phyloP scores from a whole-genome alignment of 2,329 filamentous ascomycete genomes.

The Fusarium nematophilum region DNA sequence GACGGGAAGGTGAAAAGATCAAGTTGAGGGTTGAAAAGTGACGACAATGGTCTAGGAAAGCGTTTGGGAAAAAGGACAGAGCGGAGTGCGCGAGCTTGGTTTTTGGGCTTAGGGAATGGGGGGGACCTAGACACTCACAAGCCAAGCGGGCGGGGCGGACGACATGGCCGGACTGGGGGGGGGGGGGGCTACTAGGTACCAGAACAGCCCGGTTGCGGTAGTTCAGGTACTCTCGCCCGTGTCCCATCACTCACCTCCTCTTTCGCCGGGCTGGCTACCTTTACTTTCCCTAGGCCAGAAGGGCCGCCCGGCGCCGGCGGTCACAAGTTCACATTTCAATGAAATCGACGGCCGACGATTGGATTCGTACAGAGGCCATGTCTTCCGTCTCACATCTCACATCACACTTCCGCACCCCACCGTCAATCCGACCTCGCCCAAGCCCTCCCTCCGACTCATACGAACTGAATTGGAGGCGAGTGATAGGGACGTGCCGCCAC shows the following conservation, averaged over 20 bases:
- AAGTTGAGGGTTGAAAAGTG: slow-evolving; percentile 24
- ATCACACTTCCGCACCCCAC: slow-evolving; percentile 17
- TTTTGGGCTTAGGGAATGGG: slow-evolving; percentile 21
- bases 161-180: slow-evolving; percentile 7
- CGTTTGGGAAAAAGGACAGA: slow-evolving; percentile 18
- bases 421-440: slow-evolving; percentile 26
- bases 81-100: slow-evolving; percentile 27
- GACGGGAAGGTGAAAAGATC: slow-evolving; percentile 7
- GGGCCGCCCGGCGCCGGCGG: slow-evolving; percentile 38
- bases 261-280: not conserved
- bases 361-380: slow-evolving; percentile 15
- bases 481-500: slow-evolving; percentile 26
- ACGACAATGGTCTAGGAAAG: slow-evolving; percentile 25
- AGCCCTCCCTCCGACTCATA: slow-evolving; percentile 2
- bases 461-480: slow-evolving; percentile 7
- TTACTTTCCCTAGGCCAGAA: too few species aligned
- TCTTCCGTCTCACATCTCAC: slow-evolving; percentile 12
- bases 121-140: slow-evolving; percentile 2
- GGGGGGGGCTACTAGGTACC: too few species aligned
- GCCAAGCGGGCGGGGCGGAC: not conserved
- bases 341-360: slow-evolving; percentile 26
- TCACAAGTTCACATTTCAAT: slow-evolving; percentile 40
- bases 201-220: slow-evolving; percentile 29
- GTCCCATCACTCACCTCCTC: slow-evolving; percentile 10
- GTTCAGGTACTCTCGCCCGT: slow-evolving; percentile 20